These are phyloP conservation scores for Neurospora sp. DNA, from an alignment of 2,329 filamentous ascomycete species.

Conservation along the genomic window DNA sequence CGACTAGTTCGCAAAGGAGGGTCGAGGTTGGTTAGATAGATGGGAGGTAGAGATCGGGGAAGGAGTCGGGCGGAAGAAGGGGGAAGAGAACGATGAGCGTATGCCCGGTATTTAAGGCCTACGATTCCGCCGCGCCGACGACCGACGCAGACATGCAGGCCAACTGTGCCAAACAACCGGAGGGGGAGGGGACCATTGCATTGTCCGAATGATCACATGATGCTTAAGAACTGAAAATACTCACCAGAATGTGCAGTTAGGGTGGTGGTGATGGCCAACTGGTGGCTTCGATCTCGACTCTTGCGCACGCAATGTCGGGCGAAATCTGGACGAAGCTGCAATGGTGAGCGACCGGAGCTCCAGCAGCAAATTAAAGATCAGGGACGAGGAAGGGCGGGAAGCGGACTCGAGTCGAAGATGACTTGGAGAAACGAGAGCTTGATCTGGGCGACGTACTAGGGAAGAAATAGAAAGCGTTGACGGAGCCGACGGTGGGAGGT, in stretches of 20 bases:
- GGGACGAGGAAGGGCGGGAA: background rate
- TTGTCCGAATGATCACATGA: constrained; percentile 27
- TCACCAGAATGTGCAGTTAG: constrained; percentile 24
- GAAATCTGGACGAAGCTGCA: constrained; percentile 13
- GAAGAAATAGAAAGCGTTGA: constrained; percentile 17
- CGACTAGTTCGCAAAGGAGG: background rate
- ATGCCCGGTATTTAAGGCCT: background rate
- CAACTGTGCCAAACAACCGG: background rate
- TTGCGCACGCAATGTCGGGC: constrained; percentile 17
- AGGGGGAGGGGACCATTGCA: constrained; percentile 6
- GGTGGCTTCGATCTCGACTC: constrained; percentile 18
- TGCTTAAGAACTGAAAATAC: constrained; percentile 22
- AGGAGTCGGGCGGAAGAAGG: background rate
- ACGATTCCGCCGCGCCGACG: background rate
- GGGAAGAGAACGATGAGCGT: background rate
- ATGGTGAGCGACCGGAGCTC: constrained; percentile 16
- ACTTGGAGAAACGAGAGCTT: constrained; percentile 4
- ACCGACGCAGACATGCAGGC: background rate
- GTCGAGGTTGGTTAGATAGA: background rate
- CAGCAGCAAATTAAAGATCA: constrained; percentile 6
- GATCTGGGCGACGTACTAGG: constrained; percentile 18
- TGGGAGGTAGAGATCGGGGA: background rate
- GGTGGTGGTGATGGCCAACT: constrained; percentile 24
- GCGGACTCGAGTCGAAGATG: background rate
- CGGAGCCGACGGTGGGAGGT: constrained; percentile 3